Percentiles rank a stretch among this genome's conserved stretches.
These are phyloP conservation scores for Castanea mollissima DNA, from an alignment of 306 rosid species.

Conservation along the genomic window DNA sequence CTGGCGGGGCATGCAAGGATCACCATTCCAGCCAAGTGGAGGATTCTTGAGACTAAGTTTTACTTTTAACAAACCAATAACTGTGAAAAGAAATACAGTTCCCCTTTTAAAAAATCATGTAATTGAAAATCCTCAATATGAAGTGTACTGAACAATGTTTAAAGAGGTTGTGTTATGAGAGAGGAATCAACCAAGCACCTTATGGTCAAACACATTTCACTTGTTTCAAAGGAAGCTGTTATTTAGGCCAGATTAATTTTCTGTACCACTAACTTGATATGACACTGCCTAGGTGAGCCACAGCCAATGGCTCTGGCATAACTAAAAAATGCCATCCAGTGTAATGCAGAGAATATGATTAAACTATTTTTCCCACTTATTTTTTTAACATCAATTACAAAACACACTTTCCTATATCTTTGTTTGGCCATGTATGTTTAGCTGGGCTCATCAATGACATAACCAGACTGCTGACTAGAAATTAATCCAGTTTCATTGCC, in stretches of 20 bases:
- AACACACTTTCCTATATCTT: slow-evolving; percentile 5
- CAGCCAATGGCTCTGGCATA: background rate
- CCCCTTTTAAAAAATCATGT: background rate
- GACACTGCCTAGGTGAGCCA: background rate
- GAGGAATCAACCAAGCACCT: background rate
- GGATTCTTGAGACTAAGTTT: slow-evolving; percentile 55
- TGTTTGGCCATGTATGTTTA: slow-evolving; percentile 5
- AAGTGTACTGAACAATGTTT: background rate
- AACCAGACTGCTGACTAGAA: background rate
- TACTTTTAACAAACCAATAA: slow-evolving; percentile 53
- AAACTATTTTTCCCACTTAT: background rate
- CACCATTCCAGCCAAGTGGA: slow-evolving; percentile 87
- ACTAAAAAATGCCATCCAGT: background rate
- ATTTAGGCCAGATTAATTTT: background rate
- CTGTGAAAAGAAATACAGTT: slow-evolving; percentile 41
- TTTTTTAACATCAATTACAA: background rate
- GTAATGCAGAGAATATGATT: background rate
- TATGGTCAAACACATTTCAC: background rate
- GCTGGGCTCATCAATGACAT: background rate
- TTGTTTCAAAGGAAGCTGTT: background rate
- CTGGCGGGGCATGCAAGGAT: slow-evolving; percentile 75
- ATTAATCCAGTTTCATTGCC: background rate
- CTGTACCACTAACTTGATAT: background rate
- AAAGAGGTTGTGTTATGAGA: background rate
- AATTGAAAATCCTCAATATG: background rate